These are phyloP conservation scores for Epithemia pelagica DNA, from an alignment of 108 stramenopile species.

Conservation along the genomic window DNA sequence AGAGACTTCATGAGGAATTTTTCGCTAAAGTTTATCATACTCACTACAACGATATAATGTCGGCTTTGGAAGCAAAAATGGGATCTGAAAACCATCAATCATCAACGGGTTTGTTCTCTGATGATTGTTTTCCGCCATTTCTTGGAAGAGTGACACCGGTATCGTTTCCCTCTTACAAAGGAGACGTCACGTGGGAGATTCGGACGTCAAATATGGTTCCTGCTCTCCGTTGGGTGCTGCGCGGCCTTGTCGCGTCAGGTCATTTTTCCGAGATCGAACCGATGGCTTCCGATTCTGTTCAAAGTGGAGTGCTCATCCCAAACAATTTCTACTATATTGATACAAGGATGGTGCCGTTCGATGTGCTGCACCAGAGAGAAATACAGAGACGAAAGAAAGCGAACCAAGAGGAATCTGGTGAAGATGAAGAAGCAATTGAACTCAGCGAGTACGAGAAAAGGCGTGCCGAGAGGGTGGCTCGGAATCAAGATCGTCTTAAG, in stretches of 20 bases:
- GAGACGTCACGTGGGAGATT: conserved; percentile 71
- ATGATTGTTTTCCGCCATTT: conserved; percentile 61
- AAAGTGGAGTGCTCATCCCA: conserved; percentile 43
- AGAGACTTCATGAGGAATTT: conserved; percentile 61
- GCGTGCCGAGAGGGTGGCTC: conserved; percentile 70
- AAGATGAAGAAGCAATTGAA: conserved; percentile 61
- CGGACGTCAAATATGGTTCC: conserved; percentile 52
- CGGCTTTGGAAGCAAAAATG: neutral
- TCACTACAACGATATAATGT: conserved; percentile 11
- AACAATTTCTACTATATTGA: conserved; percentile 59
- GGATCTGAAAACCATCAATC: neutral
- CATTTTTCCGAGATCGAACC: conserved; percentile 63
- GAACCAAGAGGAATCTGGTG: conserved; percentile 20
- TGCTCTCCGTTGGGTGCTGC: conserved; percentile 77
- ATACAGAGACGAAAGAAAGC: conserved; percentile 43
- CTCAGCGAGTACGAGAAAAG: conserved; percentile 84
- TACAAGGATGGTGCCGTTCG: conserved; percentile 39
- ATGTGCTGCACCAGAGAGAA: conserved; percentile 58
- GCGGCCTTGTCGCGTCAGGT: conserved; percentile 70
- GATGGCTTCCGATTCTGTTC: conserved; percentile 30
- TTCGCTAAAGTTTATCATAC: conserved; percentile 56
- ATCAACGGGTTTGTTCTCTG: conserved; percentile 10
- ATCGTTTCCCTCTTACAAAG: neutral
- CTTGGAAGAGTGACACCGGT: conserved; percentile 63
- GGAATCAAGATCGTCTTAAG: conserved; percentile 81